A percentile compares a stretch with the other conserved stretches of the same genome.
These are phyloP conservation scores for Boletus sp. DNA, from an alignment of 768 basidiomycete genomes.

Conservation along the genomic window DNA sequence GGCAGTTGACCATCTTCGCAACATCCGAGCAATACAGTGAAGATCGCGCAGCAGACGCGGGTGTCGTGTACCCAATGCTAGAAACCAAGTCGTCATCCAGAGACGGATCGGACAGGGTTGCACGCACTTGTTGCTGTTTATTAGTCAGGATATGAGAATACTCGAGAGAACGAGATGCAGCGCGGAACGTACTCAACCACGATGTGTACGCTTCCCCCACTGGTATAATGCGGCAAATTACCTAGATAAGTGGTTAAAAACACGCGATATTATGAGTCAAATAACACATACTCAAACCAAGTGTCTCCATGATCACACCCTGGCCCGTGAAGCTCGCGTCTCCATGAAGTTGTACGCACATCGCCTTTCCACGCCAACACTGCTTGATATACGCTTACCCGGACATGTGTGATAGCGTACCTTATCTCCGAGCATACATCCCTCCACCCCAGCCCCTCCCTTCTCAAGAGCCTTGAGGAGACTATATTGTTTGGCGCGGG, in stretches of 20 bases:
- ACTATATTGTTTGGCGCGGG: slow-evolving; percentile 85
- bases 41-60: slow-evolving; percentile 78
- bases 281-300: slow-evolving; percentile 68
- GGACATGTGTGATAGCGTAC: slow-evolving; percentile 2
- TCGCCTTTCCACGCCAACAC: slow-evolving; percentile 50
- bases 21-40: slow-evolving; percentile 86
- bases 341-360: slow-evolving; percentile 89
- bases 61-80: slow-evolving; percentile 92
- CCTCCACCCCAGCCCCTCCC: slow-evolving; percentile 17
- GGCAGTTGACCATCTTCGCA: slow-evolving; percentile 88
- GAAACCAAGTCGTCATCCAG: slow-evolving; percentile 1
- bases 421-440: slow-evolving; percentile 33
- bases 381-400: neutral
- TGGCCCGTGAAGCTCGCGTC: slow-evolving; percentile 92
- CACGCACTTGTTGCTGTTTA: slow-evolving; percentile 54
- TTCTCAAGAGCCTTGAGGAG: slow-evolving; percentile 63
- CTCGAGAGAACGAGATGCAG: neutral
- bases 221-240: slow-evolving; percentile 87
- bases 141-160: neutral
- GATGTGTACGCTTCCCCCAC: slow-evolving; percentile 85
- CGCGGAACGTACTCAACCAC: slow-evolving; percentile 74
- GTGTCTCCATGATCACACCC: slow-evolving; percentile 83
- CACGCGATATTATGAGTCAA: neutral
- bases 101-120: neutral
- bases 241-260: slow-evolving; percentile 39